A percentile compares a stretch with the other conserved stretches of the same genome.
Evolutionary conservation across 2,329 filamentous ascomycete species (phyloP).

Genomic region (Elsinoe perseae): DNA sequence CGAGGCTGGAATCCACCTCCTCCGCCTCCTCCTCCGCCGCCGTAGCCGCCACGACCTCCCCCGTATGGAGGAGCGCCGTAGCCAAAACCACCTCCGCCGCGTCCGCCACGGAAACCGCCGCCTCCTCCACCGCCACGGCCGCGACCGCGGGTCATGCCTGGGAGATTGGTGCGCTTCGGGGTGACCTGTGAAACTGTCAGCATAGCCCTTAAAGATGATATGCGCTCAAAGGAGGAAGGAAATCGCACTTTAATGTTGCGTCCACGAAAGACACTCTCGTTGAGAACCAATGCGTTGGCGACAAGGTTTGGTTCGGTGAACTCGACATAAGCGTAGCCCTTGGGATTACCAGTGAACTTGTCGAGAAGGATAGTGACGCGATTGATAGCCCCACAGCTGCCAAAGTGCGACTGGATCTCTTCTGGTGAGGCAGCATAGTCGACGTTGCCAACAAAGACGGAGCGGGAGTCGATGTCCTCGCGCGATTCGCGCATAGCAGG

Average conservation of each 20-base stretch:
- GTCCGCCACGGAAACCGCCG: constrained; percentile 36
- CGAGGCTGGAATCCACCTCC: constrained; percentile 28
- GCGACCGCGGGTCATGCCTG: constrained; percentile 78
- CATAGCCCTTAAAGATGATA: background rate
- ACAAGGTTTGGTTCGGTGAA: constrained; percentile 92
- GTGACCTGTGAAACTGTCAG: constrained; percentile 51
- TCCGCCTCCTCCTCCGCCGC: too few relatives aligned
- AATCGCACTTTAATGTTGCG: constrained; percentile 78
- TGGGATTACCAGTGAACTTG: constrained; percentile 98
- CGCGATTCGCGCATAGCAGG: constrained; percentile 83
- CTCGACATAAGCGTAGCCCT: constrained; percentile 98
- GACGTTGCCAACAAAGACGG: constrained; percentile 97
- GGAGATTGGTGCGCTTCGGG: constrained; percentile 93
- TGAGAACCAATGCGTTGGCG: constrained; percentile 85
- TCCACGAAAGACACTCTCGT: constrained; percentile 92
- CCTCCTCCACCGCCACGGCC: constrained; percentile 53
- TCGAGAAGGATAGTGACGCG: constrained; percentile 94
- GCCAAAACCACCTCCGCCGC: constrained; percentile 42
- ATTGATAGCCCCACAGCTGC: constrained; percentile 95
- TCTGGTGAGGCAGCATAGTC: constrained; percentile 96
- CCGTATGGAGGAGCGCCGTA: constrained; percentile 39
- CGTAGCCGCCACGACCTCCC: constrained; percentile 41
- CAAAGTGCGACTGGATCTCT: constrained; percentile 97
- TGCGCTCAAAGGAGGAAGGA: background rate
- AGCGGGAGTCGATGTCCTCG: constrained; percentile 89